Conservation (phyloP, 768 basidiomycete genomes). For the Rhizopogon vesiculosus region DNA sequence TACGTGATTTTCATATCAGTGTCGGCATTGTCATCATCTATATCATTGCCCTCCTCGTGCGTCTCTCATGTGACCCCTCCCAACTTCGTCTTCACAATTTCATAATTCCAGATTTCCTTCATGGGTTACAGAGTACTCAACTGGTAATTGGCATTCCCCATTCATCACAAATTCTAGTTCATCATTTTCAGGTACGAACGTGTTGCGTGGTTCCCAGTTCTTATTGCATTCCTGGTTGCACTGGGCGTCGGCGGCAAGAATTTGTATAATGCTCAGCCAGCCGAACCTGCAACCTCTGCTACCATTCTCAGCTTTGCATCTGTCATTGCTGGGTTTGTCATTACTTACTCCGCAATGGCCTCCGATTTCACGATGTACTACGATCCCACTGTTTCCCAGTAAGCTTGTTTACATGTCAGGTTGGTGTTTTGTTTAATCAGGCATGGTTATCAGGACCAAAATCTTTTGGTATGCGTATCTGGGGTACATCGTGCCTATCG, state of each 20-base stretch:
- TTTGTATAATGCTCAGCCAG: constrained; percentile 42
- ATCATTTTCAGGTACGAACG: constrained; percentile 56
- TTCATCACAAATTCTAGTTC: neutral
- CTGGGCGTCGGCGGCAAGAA: constrained; percentile 73
- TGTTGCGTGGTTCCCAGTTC: constrained; percentile 70
- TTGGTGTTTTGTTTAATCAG: constrained; percentile 6
- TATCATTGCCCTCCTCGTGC: constrained; percentile 56
- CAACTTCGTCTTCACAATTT: constrained; percentile 1
- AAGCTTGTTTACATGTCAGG: constrained; percentile 5
- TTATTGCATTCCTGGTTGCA: constrained; percentile 68
- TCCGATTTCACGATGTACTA: constrained; percentile 79
- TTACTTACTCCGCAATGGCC: constrained; percentile 56
- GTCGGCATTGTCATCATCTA: constrained; percentile 82
- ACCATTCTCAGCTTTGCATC: constrained; percentile 62
- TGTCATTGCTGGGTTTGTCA: constrained; percentile 67
- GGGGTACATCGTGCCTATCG: constrained; percentile 58
- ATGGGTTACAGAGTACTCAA: constrained; percentile 63
- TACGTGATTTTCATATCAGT: constrained; percentile 28
- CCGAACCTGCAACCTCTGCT: constrained; percentile 48
- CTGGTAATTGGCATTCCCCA: constrained; percentile 29
- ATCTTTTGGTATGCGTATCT: constrained; percentile 64
- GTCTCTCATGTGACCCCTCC: constrained; percentile 13
- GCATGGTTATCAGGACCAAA: constrained; percentile 35
- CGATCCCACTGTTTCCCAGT: constrained; percentile 55
- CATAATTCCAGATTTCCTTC: constrained; percentile 47